Percentiles rank a stretch among this genome's conserved stretches.
Evolutionary conservation across 306 rosid species (phyloP).

Genomic region (Begonia masoniana): DNA sequence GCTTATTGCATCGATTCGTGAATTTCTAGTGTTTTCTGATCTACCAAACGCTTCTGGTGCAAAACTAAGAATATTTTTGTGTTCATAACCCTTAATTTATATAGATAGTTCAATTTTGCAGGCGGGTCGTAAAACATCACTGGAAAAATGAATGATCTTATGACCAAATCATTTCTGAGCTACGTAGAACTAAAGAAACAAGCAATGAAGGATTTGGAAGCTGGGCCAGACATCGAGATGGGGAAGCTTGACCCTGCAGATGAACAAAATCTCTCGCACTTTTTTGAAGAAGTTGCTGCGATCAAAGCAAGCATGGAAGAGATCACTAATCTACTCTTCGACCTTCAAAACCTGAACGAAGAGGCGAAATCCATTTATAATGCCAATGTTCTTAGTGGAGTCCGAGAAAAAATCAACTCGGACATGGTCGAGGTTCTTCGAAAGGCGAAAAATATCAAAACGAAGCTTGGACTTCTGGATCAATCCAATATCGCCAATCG

Average conservation of each 20-base stretch:
- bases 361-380: constrained; percentile 14
- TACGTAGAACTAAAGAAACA: constrained; percentile 12
- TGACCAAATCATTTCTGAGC: constrained; percentile 11
- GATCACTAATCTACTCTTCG: constrained; percentile 9
- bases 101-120: not conserved
- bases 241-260: constrained; percentile 8
- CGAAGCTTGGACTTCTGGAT: constrained; percentile 7
- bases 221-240: constrained; percentile 10
- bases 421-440: constrained; percentile 8
- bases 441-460: constrained; percentile 9
- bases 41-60: not conserved
- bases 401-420: constrained; percentile 12
- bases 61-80: no score
- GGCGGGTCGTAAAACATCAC: not conserved
- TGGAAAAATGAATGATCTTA: constrained; percentile 14
- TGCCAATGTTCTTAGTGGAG: constrained; percentile 8
- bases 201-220: constrained; percentile 5
- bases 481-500: constrained; percentile 9
- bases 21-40: not conserved
- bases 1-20: not conserved
- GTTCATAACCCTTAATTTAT: not conserved
- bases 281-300: not conserved
- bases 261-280: constrained; percentile 8
- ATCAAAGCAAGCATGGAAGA: constrained; percentile 12
- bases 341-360: constrained; percentile 13